These are phyloP conservation scores for Starmerella cellae DNA, from an alignment of 805 yeast genomes.

Conservation along the genomic window DNA sequence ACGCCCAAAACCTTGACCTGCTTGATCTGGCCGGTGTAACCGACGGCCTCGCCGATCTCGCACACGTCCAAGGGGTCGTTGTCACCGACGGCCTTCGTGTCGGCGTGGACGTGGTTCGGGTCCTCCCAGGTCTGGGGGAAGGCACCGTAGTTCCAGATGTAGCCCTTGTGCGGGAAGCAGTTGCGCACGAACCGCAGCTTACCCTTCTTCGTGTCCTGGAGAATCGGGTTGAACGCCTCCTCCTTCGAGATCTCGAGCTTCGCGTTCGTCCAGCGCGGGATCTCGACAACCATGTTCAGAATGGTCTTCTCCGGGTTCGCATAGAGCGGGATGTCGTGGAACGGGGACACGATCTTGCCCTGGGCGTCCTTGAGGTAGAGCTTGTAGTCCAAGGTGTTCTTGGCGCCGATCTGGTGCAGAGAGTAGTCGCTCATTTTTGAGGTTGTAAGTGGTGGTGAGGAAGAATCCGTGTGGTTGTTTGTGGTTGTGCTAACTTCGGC, in stretches of 20 bases:
- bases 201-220: constrained; percentile 96
- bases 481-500: background rate
- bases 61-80: constrained; percentile 92
- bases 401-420: constrained; percentile 88
- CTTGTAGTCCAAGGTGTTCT: constrained; percentile 87
- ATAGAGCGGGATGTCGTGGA: constrained; percentile 86
- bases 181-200: constrained; percentile 90
- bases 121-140: constrained; percentile 99
- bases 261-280: constrained; percentile 98
- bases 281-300: constrained; percentile 85
- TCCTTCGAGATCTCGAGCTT: constrained; percentile 90
- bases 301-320: constrained; percentile 88
- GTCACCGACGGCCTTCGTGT: constrained; percentile 57
- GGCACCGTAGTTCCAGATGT: constrained; percentile 97
- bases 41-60: constrained; percentile 61
- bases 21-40: constrained; percentile 55
- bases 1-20: constrained; percentile 89
- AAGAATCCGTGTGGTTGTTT: too few relatives aligned
- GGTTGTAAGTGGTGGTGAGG: background rate
- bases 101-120: constrained; percentile 43
- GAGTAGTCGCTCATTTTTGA: constrained; percentile 38
- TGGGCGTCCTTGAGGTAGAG: constrained; percentile 73
- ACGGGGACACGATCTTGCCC: constrained; percentile 87
- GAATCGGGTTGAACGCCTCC: constrained; percentile 72
- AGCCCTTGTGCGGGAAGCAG: constrained; percentile 98